Evolutionary conservation across 225 moss, liverwort and hornwort genomes (phyloP).

Genomic region (Sphagnum tenellum): DNA sequence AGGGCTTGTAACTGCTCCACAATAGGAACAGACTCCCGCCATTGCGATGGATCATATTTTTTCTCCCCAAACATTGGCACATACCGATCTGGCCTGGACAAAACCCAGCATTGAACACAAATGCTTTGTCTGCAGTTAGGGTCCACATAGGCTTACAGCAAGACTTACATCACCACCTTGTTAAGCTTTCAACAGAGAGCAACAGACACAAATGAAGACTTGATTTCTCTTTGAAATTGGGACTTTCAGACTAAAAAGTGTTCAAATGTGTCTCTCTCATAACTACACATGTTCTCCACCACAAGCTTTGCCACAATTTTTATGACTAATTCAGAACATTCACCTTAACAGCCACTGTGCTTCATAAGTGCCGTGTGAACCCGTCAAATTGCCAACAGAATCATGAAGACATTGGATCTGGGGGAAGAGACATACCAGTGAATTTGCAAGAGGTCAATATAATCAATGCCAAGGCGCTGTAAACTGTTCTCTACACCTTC

Average conservation of each 20-base stretch:
- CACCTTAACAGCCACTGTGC: too few relatives aligned
- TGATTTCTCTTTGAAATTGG: not conserved
- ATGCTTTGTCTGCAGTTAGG: not conserved
- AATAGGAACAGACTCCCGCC: slow-evolving; percentile 46
- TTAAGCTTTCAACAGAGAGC: not conserved
- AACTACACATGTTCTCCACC: too few relatives aligned
- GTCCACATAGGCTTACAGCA: not conserved
- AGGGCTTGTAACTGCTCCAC: slow-evolving; percentile 64
- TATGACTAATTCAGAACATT: too few relatives aligned
- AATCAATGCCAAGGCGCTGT: slow-evolving; percentile 61
- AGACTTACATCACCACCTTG: not conserved
- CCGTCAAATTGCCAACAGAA: too few relatives aligned
- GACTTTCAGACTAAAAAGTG: too few relatives aligned
- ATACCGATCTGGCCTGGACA: slow-evolving; percentile 85
- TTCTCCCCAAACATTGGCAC: slow-evolving; percentile 60
- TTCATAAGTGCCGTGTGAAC: too few relatives aligned
- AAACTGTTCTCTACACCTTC: slow-evolving; percentile 92
- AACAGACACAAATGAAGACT: not conserved
- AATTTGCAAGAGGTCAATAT: slow-evolving; percentile 85
- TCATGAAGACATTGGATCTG: too few relatives aligned
- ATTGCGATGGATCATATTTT: slow-evolving; percentile 14
- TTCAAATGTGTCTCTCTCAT: too few relatives aligned
- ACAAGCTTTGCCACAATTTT: too few relatives aligned
- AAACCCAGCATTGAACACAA: not conserved
- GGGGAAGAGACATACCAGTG: slow-evolving; percentile 44